Evolutionary conservation across 805 yeast species (phyloP).

Genomic region (Wickerhamomyces xylosicus): DNA sequence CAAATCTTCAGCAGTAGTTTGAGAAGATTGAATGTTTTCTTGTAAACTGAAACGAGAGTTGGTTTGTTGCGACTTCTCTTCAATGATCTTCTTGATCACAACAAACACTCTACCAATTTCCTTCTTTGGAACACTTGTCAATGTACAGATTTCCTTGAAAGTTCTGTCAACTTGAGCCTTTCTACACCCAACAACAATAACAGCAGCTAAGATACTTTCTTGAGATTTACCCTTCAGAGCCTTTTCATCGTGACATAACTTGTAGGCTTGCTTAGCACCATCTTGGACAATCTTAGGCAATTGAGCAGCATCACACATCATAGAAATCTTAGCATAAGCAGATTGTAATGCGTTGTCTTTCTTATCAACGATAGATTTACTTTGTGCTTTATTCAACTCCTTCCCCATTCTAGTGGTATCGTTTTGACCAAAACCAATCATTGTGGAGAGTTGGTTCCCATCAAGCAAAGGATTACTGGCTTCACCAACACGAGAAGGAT

Average conservation of each 20-base stretch:
- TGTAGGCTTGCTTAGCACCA: slow-evolving; percentile 94
- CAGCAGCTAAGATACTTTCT: slow-evolving; percentile 93
- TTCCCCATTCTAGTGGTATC: slow-evolving; percentile 75
- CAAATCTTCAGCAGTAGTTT: slow-evolving; percentile 87
- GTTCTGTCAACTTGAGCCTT: slow-evolving; percentile 91
- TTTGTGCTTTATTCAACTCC: slow-evolving; percentile 85
- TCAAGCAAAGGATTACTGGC: slow-evolving; percentile 89
- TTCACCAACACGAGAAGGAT: slow-evolving; percentile 98
- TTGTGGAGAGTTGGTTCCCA: slow-evolving; percentile 84
- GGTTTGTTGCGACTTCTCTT: slow-evolving; percentile 26
- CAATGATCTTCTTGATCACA: slow-evolving; percentile 62
- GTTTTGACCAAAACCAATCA: slow-evolving; percentile 72
- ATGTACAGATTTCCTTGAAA: slow-evolving; percentile 90
- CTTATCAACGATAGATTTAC: slow-evolving; percentile 73
- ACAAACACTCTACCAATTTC: slow-evolving; percentile 90
- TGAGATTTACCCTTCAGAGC: slow-evolving; percentile 83
- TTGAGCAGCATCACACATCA: slow-evolving; percentile 95
- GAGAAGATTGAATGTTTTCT: slow-evolving; percentile 54
- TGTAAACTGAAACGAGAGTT: slow-evolving; percentile 17
- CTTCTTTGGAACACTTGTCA: slow-evolving; percentile 87
- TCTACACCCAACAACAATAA: slow-evolving; percentile 89
- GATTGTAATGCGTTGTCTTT: slow-evolving; percentile 81
- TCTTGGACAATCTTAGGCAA: slow-evolving; percentile 93
- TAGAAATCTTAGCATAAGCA: slow-evolving; percentile 85
- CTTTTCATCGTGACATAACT: slow-evolving; percentile 80